A percentile compares a stretch with the other conserved stretches of the same genome.
These are phyloP conservation scores for Phytophthora tentaculata DNA, from an alignment of 352 stramenopile species.

Conservation along the genomic window DNA sequence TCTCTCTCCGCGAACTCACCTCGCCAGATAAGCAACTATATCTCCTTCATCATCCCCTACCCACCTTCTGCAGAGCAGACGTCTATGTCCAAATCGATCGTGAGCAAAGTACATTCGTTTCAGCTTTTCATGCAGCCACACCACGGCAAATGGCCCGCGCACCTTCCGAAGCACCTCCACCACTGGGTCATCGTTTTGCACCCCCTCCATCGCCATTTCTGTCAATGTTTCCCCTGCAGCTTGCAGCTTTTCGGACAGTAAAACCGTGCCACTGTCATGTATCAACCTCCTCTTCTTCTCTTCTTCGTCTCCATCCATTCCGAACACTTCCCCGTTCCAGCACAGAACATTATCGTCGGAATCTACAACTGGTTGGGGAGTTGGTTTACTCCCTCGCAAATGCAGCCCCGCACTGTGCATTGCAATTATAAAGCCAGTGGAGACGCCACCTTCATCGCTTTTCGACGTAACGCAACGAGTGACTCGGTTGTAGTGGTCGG, in stretches of 20 bases:
- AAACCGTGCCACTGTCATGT: too few species aligned
- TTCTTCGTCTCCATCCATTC: too few species aligned
- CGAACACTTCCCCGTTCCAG: slow-evolving; percentile 97
- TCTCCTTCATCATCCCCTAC: slow-evolving; percentile 11
- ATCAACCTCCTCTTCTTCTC: too few species aligned
- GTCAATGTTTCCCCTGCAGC: too few species aligned
- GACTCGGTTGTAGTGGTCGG: slow-evolving; percentile 29
- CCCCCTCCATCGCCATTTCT: slow-evolving; percentile 6
- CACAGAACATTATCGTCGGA: slow-evolving; percentile 67
- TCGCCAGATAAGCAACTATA: slow-evolving; percentile 32
- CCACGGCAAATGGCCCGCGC: slow-evolving; percentile 87
- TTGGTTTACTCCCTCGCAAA: slow-evolving; percentile 77
- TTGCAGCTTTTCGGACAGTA: too few species aligned
- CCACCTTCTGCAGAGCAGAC: slow-evolving; percentile 75
- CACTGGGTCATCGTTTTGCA: slow-evolving; percentile 33
- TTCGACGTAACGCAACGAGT: slow-evolving; percentile 17
- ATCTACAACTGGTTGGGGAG: slow-evolving; percentile 86
- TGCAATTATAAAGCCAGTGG: slow-evolving; percentile 39
- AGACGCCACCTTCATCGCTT: background rate
- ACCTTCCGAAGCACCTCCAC: slow-evolving; percentile 53
- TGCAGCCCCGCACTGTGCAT: slow-evolving; percentile 91
- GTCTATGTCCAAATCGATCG: slow-evolving; percentile 91
- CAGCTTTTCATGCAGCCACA: slow-evolving; percentile 63
- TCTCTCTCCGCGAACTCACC: slow-evolving; percentile 16
- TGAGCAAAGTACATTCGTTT: slow-evolving; percentile 91